Conservation (phyloP, 2,329 filamentous ascomycete species). For the Periconia sp. region DNA sequence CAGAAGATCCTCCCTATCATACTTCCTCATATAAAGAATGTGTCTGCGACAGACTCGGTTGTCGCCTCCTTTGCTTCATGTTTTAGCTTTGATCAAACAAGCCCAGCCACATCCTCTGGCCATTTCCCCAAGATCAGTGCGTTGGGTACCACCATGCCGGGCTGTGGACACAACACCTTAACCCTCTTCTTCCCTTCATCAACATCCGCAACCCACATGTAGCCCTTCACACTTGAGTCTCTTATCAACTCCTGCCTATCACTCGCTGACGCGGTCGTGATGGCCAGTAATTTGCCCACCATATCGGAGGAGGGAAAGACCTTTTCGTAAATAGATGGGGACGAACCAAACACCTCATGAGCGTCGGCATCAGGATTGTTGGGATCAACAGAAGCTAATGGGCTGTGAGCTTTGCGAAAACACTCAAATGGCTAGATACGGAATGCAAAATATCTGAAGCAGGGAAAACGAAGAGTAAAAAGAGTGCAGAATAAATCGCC, state of each 20-base stretch:
- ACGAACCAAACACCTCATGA: conserved; percentile 46
- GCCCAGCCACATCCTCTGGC: conserved; percentile 80
- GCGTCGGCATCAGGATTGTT: conserved; percentile 49
- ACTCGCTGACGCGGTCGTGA: conserved; percentile 74
- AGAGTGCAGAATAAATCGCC: not conserved
- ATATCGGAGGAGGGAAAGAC: conserved; percentile 68
- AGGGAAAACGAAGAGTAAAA: no score
- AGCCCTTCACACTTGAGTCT: conserved; percentile 84
- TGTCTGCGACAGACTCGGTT: not conserved
- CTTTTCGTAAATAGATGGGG: conserved; percentile 57
- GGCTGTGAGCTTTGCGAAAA: not conserved
- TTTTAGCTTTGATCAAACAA: conserved; percentile 51
- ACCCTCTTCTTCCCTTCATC: conserved; percentile 82
- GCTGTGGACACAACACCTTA: conserved; percentile 80
- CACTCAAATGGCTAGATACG: no score
- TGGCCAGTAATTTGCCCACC: conserved; percentile 79
- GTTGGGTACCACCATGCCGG: conserved; percentile 74
- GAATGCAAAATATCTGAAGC: no score
- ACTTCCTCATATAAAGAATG: not conserved
- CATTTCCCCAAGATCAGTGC: conserved; percentile 83
- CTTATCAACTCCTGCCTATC: conserved; percentile 73
- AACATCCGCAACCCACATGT: conserved; percentile 88
- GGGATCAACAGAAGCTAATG: not conserved
- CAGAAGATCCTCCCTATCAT: no score
- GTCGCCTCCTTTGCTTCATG: not conserved